Base-by-base conservation (phyloP, 768 basidiomycete species). In the Leccinum aurantiacum region DNA sequence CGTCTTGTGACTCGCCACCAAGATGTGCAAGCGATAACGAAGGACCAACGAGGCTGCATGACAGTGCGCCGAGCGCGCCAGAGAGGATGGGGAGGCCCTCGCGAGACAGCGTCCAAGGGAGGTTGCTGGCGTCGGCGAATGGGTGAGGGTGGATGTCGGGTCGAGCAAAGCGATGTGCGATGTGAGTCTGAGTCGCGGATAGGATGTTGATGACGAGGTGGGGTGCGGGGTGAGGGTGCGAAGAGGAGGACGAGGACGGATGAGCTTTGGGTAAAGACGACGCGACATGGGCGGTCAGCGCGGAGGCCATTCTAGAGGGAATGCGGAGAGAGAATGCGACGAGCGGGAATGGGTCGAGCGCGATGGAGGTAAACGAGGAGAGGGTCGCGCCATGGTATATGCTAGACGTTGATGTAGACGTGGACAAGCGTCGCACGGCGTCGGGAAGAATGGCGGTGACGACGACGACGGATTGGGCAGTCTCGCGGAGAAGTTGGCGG, bases 331-430 rank as follows among this genome's bases (percentile, higher is more conserved):
- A 89, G 72, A 98, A 98, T 0, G 93, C 83, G 67, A 98, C 83
- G 58, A 97, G 83, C 0, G 95, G 93, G 64, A 86, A 78, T 2
- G 95, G 95, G 64, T 93, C 85, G 80, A 98, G 85, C 3, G 95
- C 86, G 68, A 98, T 86, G 29, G 93, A 94, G 22, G 93, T 86
- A 71, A 98, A 94, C 1, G 94, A 96, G 9, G 95, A 95, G 33
- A 98, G 80, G 1, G 95, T 98, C 22, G 94, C 93, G 64, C 95
- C 95, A 73, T 97, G 95, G 67, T 83, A 93, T 10, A 59, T 64
- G 7, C 37, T 7, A 38, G 65, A 49, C 2, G 48, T 53, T 57
- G 25, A 3, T 51, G 47, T 17, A 27, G 60, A 46, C 0, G 47
- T 41, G n/a, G 59, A 24, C 14, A 53, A 10, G 52, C 3, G 19